Percentiles rank a stretch among this genome's conserved stretches.
phyloP scores from a whole-genome alignment of 495 filamentous ascomycete species.

The Thozetella sp. region DNA sequence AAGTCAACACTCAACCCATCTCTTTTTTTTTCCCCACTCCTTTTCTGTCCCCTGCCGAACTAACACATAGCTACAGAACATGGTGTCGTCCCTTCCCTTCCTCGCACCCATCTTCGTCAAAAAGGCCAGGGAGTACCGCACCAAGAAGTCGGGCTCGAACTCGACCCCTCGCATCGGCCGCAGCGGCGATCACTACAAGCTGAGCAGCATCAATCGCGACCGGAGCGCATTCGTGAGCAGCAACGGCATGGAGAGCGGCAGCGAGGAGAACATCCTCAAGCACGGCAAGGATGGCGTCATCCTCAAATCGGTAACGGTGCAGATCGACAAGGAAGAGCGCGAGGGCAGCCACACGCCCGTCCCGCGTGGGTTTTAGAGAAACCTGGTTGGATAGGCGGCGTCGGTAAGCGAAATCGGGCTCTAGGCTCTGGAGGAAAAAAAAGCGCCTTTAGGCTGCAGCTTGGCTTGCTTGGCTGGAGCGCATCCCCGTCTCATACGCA shows the following conservation, averaged over 20 bases:
- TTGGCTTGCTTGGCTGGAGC: too few species aligned
- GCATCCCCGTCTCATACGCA: too few species aligned
- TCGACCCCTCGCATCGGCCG: conserved; percentile 24
- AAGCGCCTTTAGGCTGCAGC: too few species aligned
- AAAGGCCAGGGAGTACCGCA: conserved; percentile 28
- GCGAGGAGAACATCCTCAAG: conserved; percentile 48
- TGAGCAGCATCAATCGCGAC: conserved; percentile 30
- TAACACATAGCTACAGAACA: conserved; percentile 32
- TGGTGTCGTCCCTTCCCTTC: conserved; percentile 48
- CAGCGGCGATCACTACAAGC: conserved; percentile 31
- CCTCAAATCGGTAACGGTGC: conserved; percentile 48
- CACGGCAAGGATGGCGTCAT: conserved; percentile 31
- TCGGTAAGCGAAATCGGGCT: too few species aligned
- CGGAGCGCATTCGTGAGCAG: conserved; percentile 25
- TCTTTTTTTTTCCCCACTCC: conserved; percentile 3
- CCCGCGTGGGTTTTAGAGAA: too few species aligned
- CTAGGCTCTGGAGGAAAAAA: too few species aligned
- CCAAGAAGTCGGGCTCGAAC: conserved; percentile 18
- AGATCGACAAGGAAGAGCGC: conserved; percentile 29
- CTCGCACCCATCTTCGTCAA: conserved; percentile 45
- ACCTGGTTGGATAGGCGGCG: too few species aligned
- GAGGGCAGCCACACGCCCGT: too few species aligned
- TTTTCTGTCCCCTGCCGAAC: conserved; percentile 6
- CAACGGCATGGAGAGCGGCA: conserved; percentile 28
- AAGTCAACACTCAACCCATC: conserved; percentile 11